Conservation (phyloP, 2,329 filamentous ascomycete genomes). For the Exophiala sp. region DNA sequence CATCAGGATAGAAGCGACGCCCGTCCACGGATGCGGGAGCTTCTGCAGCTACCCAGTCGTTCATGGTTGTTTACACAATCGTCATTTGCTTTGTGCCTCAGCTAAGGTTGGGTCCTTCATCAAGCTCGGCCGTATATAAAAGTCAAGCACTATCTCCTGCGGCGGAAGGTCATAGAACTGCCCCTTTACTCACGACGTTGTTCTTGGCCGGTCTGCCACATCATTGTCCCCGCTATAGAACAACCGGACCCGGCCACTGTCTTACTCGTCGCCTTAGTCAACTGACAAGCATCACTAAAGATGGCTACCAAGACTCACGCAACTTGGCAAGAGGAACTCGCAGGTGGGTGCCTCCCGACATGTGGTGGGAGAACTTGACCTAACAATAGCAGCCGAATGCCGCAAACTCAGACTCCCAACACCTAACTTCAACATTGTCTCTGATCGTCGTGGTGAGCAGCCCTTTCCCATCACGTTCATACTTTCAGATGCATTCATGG, state of each 20-base stretch:
- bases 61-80: slow-evolving; percentile 8
- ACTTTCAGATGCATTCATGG: too few relatives aligned
- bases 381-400: slow-evolving; percentile 24
- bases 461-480: background rate
- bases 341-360: slow-evolving; percentile 42
- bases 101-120: slow-evolving; percentile 5
- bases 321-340: slow-evolving; percentile 55
- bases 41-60: slow-evolving; percentile 22
- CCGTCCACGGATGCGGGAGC: slow-evolving; percentile 19
- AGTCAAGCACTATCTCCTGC: slow-evolving; percentile 3
- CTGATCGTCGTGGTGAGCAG: slow-evolving; percentile 58
- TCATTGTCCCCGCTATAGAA: background rate
- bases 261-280: background rate
- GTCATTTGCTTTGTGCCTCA: slow-evolving; percentile 9
- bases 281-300: background rate
- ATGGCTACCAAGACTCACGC: slow-evolving; percentile 27
- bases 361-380: slow-evolving; percentile 2
- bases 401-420: slow-evolving; percentile 29
- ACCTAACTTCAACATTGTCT: slow-evolving; percentile 67
- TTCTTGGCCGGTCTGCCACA: background rate
- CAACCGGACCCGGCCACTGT: background rate
- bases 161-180: slow-evolving; percentile 2
- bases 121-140: slow-evolving; percentile 15
- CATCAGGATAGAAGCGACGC: slow-evolving; percentile 10
- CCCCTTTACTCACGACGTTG: slow-evolving; percentile 1